phyloP scores from a whole-genome alignment of 768 basidiomycete species.

The Psilocybe tampanensis region DNA sequence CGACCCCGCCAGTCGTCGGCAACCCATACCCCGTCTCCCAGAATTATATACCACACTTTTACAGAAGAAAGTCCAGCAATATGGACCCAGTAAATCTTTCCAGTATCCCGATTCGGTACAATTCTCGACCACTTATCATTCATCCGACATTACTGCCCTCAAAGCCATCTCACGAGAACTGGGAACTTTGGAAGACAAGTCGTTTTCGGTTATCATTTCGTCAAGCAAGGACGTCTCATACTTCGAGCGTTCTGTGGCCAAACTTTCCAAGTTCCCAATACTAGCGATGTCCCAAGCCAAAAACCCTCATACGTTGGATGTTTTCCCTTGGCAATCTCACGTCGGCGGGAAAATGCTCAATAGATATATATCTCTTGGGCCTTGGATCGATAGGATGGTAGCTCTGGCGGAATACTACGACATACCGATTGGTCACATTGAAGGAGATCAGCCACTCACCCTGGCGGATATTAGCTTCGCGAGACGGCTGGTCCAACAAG shows the following conservation, averaged over 20 bases:
- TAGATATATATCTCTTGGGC: constrained; percentile 77
- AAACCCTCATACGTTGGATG: constrained; percentile 70
- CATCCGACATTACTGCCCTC: constrained; percentile 75
- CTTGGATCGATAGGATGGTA: constrained; percentile 79
- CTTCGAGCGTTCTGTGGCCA: constrained; percentile 73
- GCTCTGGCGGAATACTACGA: constrained; percentile 90
- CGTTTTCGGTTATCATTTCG: constrained; percentile 78
- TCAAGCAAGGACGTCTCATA: constrained; percentile 84
- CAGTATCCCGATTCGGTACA: constrained; percentile 65
- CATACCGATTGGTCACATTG: constrained; percentile 90
- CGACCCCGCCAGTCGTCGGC: constrained; percentile 86
- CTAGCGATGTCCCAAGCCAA: constrained; percentile 85
- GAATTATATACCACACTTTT: constrained; percentile 71
- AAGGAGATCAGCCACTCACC: constrained; percentile 86
- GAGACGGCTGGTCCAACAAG: constrained; percentile 82
- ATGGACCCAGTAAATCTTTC: constrained; percentile 49
- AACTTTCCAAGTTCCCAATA: constrained; percentile 83
- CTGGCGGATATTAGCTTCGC: constrained; percentile 92
- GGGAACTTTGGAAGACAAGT: constrained; percentile 70
- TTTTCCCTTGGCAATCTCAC: constrained; percentile 88
- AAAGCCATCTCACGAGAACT: constrained; percentile 90
- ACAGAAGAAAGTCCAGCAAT: constrained; percentile 46
- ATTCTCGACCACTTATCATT: constrained; percentile 75
- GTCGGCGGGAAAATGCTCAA: constrained; percentile 82
- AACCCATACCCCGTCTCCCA: constrained; percentile 76